Evolutionary conservation across 257 asterid species (phyloP).

Genomic region (Ocimum tenuiflorum): DNA sequence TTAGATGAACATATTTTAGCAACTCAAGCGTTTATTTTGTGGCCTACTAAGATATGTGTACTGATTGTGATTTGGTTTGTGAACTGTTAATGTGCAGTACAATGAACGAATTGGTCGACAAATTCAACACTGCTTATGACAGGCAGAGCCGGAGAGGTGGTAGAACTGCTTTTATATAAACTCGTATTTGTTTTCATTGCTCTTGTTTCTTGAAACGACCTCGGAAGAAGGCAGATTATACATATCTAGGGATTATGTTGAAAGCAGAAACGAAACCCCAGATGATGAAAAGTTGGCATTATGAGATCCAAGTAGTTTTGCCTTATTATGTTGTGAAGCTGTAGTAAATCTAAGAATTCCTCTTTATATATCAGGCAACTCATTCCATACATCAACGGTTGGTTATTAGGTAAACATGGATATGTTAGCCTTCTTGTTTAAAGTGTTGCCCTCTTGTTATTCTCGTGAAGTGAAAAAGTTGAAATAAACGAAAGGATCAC

Average conservation of each 20-base stretch:
- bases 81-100: constrained; percentile 42
- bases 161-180: constrained; percentile 55
- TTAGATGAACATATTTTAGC: no score
- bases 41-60: neutral
- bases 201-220: neutral
- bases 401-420: no score
- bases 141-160: constrained; percentile 86
- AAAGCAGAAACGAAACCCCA: constrained; percentile 6
- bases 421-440: no score
- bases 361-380: no score
- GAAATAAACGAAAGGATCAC: no score
- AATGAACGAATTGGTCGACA: constrained; percentile 85
- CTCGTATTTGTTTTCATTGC: neutral
- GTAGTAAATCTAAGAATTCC: neutral
- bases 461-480: no score
- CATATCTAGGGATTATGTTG: constrained; percentile 14
- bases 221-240: constrained; percentile 9
- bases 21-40: no score
- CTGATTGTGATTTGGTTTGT: neutral
- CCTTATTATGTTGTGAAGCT: neutral
- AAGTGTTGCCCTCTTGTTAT: no score
- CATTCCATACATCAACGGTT: neutral
- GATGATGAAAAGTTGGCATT: neutral
- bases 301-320: neutral
- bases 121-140: constrained; percentile 81